phyloP scores from a whole-genome alignment of 108 stramenopile genomes.

The Skeletonema menzelii region DNA sequence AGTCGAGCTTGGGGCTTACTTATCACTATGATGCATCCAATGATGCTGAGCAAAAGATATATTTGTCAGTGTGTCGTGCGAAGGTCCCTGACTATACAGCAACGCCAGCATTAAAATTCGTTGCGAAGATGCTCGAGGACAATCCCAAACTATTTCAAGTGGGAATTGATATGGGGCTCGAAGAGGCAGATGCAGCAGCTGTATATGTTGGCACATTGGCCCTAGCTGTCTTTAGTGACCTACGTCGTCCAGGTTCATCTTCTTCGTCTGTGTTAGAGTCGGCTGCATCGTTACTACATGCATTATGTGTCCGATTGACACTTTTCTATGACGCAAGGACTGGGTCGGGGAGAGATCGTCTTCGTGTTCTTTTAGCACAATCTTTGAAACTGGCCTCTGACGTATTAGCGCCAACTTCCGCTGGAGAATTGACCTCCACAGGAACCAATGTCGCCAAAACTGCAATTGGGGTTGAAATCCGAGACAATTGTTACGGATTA shows the following conservation, averaged over 20 bases:
- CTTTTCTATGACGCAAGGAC: slow-evolving; percentile 45
- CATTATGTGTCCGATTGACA: slow-evolving; percentile 54
- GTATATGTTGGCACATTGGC: slow-evolving; percentile 48
- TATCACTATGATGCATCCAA: slow-evolving; percentile 16
- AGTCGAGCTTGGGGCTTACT: slow-evolving; percentile 19
- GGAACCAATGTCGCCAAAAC: slow-evolving; percentile 31
- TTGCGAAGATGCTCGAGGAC: slow-evolving; percentile 62
- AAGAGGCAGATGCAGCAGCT: slow-evolving; percentile 31
- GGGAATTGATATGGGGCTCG: slow-evolving; percentile 16
- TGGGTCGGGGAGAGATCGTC: slow-evolving; percentile 4
- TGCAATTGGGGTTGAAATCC: slow-evolving; percentile 47
- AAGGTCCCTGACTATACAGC: slow-evolving; percentile 53
- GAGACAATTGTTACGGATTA: slow-evolving; percentile 74
- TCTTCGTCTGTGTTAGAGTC: slow-evolving; percentile 45
- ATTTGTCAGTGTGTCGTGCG: slow-evolving; percentile 52
- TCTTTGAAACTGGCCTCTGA: slow-evolving; percentile 47
- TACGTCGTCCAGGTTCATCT: slow-evolving; percentile 40
- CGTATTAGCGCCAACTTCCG: slow-evolving; percentile 43
- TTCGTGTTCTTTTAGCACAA: slow-evolving; percentile 37
- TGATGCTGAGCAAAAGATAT: slow-evolving; percentile 20
- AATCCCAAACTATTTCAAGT: slow-evolving; percentile 51
- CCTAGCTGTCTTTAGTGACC: slow-evolving; percentile 21
- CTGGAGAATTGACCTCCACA: slow-evolving; percentile 41
- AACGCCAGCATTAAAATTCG: slow-evolving; percentile 42
- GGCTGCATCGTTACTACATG: slow-evolving; percentile 63